Evolutionary conservation across 1,284 basidiomycete species (phyloP).

Genomic region (Chalciporus sp.): DNA sequence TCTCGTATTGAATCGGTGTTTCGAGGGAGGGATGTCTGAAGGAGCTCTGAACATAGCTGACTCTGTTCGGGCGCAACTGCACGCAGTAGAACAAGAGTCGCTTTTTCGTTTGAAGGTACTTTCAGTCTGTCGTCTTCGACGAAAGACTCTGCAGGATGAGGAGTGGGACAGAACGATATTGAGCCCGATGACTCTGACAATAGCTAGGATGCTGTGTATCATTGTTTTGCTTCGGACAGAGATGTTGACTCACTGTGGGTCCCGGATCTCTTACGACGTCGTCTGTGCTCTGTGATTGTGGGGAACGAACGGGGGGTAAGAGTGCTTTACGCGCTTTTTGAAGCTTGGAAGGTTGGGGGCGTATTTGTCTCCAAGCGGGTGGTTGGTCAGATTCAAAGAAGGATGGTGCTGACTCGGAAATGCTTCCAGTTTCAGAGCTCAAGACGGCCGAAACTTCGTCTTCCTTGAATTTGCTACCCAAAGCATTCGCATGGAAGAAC

Average conservation of each 20-base stretch:
- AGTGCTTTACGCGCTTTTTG: constrained; percentile 22
- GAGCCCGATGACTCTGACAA: not conserved
- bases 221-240: not conserved
- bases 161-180: constrained; percentile 28
- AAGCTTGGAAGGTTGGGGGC: constrained; percentile 11
- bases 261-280: constrained; percentile 2
- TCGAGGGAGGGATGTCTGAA: constrained; percentile 31
- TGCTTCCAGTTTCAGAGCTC: constrained; percentile 28
- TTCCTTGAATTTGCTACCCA: constrained; percentile 35
- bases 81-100: constrained; percentile 24
- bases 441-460: constrained; percentile 28
- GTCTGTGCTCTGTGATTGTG: not conserved
- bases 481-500: constrained; percentile 19
- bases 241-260: constrained; percentile 11
- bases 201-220: not conserved
- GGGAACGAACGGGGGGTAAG: not conserved
- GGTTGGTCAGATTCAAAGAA: not conserved
- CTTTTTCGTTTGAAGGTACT: constrained; percentile 22
- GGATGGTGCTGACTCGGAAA: constrained; percentile 14
- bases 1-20: constrained; percentile 27
- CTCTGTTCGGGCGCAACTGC: constrained; percentile 23
- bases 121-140: constrained; percentile 31
- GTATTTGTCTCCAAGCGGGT: constrained; percentile 3
- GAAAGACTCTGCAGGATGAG: constrained; percentile 32
- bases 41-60: constrained; percentile 19